These are phyloP conservation scores for Lepidium aucheri DNA, from an alignment of 345 rosid genomes.

Conservation along the genomic window DNA sequence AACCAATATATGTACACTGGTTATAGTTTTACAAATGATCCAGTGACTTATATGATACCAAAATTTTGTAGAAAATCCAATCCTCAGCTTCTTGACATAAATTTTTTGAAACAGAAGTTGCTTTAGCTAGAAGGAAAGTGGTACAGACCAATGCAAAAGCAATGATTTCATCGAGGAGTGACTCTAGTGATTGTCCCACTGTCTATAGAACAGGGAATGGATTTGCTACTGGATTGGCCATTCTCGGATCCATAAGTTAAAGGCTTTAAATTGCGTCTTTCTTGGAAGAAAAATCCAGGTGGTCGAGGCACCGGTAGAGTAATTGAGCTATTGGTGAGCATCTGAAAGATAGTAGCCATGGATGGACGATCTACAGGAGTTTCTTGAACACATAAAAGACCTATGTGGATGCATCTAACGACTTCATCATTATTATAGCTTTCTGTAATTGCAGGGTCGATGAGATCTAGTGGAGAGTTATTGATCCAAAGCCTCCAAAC, in stretches of 20 bases:
- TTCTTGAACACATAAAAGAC: constrained; percentile 14
- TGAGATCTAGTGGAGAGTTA: neutral
- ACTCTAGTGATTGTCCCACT: neutral
- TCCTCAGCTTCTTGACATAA: no score
- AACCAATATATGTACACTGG: no score
- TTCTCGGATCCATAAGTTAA: constrained; percentile 7
- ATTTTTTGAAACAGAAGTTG: no score
- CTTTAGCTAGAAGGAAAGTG: no score
- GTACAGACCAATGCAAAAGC: neutral
- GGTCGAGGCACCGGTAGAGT: constrained; percentile 31
- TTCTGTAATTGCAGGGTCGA: neutral
- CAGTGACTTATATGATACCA: no score
- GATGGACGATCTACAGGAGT: constrained; percentile 28
- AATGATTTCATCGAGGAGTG: constrained; percentile 7
- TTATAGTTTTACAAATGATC: no score
- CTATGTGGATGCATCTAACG: constrained; percentile 11
- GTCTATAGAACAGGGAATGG: neutral
- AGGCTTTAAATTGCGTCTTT: neutral
- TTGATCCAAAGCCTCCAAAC: constrained; percentile 1
- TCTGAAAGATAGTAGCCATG: constrained; percentile 27
- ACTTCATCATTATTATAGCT: neutral
- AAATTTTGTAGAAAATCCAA: no score
- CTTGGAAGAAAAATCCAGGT: constrained; percentile 30
- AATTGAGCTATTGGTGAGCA: constrained; percentile 29
- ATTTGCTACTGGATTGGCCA: neutral